A percentile compares a stretch with the other conserved stretches of the same genome.
Evolutionary conservation across 1,284 basidiomycete genomes (phyloP).

Genomic region (Tremellales sp.): DNA sequence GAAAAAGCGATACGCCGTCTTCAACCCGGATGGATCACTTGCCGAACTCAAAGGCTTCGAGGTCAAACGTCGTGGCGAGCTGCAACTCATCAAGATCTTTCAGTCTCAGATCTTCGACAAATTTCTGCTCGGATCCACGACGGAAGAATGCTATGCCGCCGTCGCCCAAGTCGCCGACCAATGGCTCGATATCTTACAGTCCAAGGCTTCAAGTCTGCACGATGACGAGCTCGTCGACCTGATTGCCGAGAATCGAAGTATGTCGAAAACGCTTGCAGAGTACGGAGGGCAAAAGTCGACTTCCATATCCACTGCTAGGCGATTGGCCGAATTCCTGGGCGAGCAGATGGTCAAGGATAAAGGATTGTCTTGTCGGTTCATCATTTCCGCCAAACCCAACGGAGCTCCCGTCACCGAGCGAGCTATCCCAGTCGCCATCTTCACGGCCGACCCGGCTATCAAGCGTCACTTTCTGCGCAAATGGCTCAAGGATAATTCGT

Average conservation of each 20-base stretch:
- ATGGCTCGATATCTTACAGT: constrained; percentile 95
- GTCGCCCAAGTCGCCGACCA: constrained; percentile 93
- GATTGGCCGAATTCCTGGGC: constrained; percentile 94
- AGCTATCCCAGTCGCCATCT: constrained; percentile 97
- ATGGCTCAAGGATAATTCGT: constrained; percentile 91
- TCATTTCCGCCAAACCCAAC: constrained; percentile 90
- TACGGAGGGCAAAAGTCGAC: constrained; percentile 97
- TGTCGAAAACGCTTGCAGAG: constrained; percentile 95
- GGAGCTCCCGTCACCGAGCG: constrained; percentile 96
- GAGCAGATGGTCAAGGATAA: constrained; percentile 99
- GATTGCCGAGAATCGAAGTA: constrained; percentile 97
- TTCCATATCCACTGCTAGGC: constrained; percentile 91
- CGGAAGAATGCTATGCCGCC: constrained; percentile 90
- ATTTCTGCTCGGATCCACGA: constrained; percentile 87
- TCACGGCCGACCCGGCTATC: constrained; percentile 87
- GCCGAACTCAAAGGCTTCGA: constrained; percentile 99
- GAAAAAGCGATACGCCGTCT: constrained; percentile 99
- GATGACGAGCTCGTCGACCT: constrained; percentile 96
- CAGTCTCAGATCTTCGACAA: constrained; percentile 98
- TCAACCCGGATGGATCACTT: constrained; percentile 94
- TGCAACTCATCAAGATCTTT: constrained; percentile 99
- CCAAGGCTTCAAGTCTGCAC: constrained; percentile 72
- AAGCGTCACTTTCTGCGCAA: constrained; percentile 88
- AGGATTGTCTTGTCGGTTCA: constrained; percentile 96
- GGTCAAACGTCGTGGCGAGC: constrained; percentile 94